Base-by-base conservation (phyloP, 352 stramenopile species). In the Aphanomyces stellatus region DNA sequence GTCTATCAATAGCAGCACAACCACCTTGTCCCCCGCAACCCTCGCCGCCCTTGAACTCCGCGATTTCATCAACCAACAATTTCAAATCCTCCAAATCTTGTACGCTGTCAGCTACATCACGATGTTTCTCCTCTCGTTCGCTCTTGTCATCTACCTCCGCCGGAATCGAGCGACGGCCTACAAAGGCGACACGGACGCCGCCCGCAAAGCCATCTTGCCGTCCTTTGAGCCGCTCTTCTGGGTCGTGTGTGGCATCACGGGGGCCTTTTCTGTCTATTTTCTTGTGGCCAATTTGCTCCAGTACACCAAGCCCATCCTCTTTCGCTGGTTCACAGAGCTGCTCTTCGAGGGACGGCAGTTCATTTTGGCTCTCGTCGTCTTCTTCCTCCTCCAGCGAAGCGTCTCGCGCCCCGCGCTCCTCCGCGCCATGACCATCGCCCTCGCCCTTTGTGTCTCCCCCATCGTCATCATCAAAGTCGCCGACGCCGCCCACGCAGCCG, bases 171-270 rank as follows among this genome's bases (percentile, higher is more conserved):
- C 77, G 33, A 71, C 81, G 4, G 82, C 80, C 10, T 62, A 84
- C 24, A 71, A 65, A 31, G 78, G 82, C 5, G 72, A 90, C 51
- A 61, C 70, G 0, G 71, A 64, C 0, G 80, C 80, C 15, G 72
- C 79, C 2, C 72, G 79, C 33, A 89, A 89, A 67, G 59, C 88
- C 41, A 74, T 88, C 40, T 46, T 88, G 28, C 81, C 81, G 8
- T 76, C 80, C 10, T 90, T 88, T 60, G 82, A 87, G 69, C 80
- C 82, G n/a, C n/a, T n/a, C n/a, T n/a, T n/a, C n/a, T n/a, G n/a
- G 0, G 59, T 90, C 28, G 61, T 88, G 5, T 81, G 75, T 75
- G 62, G 37, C 8, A 17, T 43, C 37, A 43, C 37, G 17, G 37
- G 8, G 37, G 37, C 37, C 17, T 8, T 43, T 43, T 17, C 37